phyloP scores from a whole-genome alignment of 352 stramenopile species.

The Peronospora belbahrii region DNA sequence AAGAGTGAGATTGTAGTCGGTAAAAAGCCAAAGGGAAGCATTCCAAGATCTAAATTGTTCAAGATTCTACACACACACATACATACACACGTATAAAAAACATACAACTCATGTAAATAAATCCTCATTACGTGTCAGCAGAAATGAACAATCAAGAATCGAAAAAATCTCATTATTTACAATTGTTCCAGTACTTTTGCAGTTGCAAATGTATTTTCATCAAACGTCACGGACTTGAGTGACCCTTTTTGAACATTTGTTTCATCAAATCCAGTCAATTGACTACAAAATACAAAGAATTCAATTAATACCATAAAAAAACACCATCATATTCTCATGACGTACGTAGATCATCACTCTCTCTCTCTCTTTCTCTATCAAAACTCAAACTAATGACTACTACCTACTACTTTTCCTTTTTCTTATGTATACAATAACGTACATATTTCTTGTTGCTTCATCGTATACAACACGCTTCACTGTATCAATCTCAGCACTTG shows the following conservation, averaged over 20 bases:
- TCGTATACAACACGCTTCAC: conserved; percentile 36
- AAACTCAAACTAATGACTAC: too few relatives aligned
- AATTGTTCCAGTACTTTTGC: conserved; percentile 32
- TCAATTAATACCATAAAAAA: neutral
- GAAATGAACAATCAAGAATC: neutral
- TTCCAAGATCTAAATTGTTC: conserved; percentile 51
- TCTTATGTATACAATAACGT: too few relatives aligned
- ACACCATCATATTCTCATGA: too few relatives aligned
- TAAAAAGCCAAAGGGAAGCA: conserved; percentile 39
- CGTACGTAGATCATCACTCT: too few relatives aligned
- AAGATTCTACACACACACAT: conserved; percentile 31
- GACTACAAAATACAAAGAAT: conserved; percentile 27
- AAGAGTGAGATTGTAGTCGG: conserved; percentile 40
- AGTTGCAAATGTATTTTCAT: conserved; percentile 36
- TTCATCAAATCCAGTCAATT: conserved; percentile 65
- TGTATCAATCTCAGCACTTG: conserved; percentile 42
- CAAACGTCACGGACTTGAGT: conserved; percentile 43
- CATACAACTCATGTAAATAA: neutral
- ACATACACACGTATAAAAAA: too few relatives aligned
- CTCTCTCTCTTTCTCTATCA: neutral
- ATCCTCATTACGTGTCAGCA: too few relatives aligned
- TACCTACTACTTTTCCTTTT: too few relatives aligned
- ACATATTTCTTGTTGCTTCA: conserved; percentile 43
- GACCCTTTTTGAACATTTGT: conserved; percentile 50
- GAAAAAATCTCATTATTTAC: conserved; percentile 22